Percentiles rank a stretch among this genome's conserved stretches.
These are phyloP conservation scores for Lenwebbia sp. DNA, from an alignment of 345 rosid species.

Conservation along the genomic window DNA sequence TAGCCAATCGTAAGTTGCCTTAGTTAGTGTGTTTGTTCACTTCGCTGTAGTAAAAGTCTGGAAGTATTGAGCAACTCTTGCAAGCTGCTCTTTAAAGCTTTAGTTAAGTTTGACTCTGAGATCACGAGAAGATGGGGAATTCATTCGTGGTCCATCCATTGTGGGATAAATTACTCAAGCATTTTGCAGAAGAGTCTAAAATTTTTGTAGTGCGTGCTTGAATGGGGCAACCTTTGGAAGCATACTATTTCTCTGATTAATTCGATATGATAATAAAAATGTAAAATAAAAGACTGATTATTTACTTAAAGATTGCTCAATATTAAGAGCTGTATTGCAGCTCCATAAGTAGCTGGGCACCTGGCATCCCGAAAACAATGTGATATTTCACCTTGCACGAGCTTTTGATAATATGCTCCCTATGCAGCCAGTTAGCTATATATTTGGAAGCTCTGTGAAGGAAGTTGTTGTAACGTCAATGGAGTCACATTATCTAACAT, in stretches of 20 bases:
- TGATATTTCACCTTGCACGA: neutral
- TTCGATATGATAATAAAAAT: neutral
- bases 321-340: neutral
- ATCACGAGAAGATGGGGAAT: neutral
- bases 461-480: neutral
- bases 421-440: neutral
- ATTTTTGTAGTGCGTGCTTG: neutral
- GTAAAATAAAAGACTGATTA: neutral
- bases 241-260: neutral
- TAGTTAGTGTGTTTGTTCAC: neutral
- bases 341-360: neutral
- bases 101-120: neutral
- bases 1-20: slow-evolving; percentile 74
- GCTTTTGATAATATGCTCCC: neutral
- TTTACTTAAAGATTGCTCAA: neutral
- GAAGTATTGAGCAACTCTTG: neutral
- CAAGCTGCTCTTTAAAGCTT: neutral
- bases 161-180: neutral
- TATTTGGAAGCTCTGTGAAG: neutral
- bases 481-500: neutral
- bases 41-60: neutral
- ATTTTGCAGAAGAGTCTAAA: neutral
- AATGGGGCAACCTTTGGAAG: neutral
- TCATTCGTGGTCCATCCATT: neutral
- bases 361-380: neutral